phyloP scores from a whole-genome alignment of 2,329 filamentous ascomycete species.

The Pseudopyrenochaeta lycopersici region DNA sequence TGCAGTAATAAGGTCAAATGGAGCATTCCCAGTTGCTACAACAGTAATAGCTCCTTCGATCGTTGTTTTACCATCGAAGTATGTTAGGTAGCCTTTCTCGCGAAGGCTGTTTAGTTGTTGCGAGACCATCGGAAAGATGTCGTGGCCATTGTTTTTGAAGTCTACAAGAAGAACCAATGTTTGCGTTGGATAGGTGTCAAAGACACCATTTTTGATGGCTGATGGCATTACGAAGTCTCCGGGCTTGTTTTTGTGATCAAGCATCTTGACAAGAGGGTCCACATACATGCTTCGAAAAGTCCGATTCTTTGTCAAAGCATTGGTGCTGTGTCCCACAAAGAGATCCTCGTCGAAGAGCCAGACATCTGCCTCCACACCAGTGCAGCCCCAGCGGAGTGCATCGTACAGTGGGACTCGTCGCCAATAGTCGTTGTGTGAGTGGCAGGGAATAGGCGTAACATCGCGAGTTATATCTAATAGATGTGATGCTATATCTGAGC shows the following conservation, averaged over 20 bases:
- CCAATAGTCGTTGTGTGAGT: conserved; percentile 70
- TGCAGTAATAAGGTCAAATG: conserved; percentile 57
- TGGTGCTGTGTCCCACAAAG: conserved; percentile 63
- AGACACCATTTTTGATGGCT: conserved; percentile 57
- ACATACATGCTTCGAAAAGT: conserved; percentile 64
- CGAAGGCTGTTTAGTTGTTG: conserved; percentile 59
- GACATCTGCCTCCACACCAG: conserved; percentile 66
- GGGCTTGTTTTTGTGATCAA: conserved; percentile 60
- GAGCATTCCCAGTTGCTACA: conserved; percentile 63
- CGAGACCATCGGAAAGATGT: conserved; percentile 48
- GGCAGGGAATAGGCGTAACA: conserved; percentile 60
- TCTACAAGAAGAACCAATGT: conserved; percentile 63
- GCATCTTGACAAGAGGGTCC: conserved; percentile 59
- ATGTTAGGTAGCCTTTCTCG: conserved; percentile 59
- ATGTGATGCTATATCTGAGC: conserved; percentile 40
- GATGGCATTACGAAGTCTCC: conserved; percentile 39
- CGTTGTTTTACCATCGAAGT: conserved; percentile 58
- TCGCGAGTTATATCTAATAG: conserved; percentile 61
- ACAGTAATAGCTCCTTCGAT: conserved; percentile 59
- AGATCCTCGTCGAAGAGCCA: conserved; percentile 65
- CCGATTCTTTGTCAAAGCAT: conserved; percentile 55
- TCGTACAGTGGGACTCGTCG: conserved; percentile 63
- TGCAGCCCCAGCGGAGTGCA: conserved; percentile 64
- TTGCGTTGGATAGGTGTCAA: conserved; percentile 59
- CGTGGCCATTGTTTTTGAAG: conserved; percentile 53